phyloP scores from a whole-genome alignment of 495 filamentous ascomycete genomes.

The Aspergillus conjunctus region DNA sequence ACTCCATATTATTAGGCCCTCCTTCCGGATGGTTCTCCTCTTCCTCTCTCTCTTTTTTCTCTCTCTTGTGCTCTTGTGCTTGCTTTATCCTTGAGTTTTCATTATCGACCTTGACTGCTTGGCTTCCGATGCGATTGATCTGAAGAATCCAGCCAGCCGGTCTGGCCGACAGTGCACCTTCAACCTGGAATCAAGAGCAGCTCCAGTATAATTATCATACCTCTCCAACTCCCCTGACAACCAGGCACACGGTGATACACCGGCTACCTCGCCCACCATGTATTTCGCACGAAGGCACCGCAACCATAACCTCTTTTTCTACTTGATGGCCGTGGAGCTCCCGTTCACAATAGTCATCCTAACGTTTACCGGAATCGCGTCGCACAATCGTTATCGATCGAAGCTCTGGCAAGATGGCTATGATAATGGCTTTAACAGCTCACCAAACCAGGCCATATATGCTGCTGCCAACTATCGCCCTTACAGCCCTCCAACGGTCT shows the following conservation, averaged over 20 bases:
- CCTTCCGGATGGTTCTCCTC: conserved; percentile 22
- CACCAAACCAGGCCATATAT: conserved; percentile 71
- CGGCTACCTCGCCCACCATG: conserved; percentile 28
- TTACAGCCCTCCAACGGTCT: conserved; percentile 70
- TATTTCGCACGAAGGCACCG: conserved; percentile 62
- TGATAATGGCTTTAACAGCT: conserved; percentile 80
- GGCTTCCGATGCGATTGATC: conserved; percentile 33
- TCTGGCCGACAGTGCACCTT: conserved; percentile 33
- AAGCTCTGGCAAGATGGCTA: conserved; percentile 80
- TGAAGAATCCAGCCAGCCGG: conserved; percentile 46
- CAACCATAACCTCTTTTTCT: conserved; percentile 61
- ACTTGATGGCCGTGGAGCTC: conserved; percentile 70
- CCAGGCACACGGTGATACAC: conserved; percentile 3
- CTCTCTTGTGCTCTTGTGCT: no score
- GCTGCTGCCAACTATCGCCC: conserved; percentile 74
- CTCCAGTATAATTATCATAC: background rate
- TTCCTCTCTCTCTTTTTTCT: conserved; percentile 7
- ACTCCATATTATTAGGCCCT: conserved; percentile 24
- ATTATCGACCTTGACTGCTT: conserved; percentile 24
- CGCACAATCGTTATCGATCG: conserved; percentile 76
- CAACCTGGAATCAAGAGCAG: background rate
- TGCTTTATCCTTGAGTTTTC: conserved; percentile 24
- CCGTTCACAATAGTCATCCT: conserved; percentile 68
- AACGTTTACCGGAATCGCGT: conserved; percentile 79
- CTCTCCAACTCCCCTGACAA: background rate